Evolutionary conservation across 2,329 filamentous ascomycete genomes (phyloP).

Genomic region (Xenoacremonium recifei): DNA sequence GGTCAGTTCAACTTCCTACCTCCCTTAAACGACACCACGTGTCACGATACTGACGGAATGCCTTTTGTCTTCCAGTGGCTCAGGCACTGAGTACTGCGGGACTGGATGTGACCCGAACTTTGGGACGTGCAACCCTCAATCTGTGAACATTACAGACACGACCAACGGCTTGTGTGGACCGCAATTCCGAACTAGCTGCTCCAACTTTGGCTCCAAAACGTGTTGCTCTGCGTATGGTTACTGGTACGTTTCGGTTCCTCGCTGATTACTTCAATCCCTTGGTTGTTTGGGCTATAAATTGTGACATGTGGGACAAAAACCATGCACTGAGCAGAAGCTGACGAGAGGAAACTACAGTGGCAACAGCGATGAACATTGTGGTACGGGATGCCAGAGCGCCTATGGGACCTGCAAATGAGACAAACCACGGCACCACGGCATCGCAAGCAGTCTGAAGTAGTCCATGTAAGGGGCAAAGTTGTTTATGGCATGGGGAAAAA

Average conservation of each 20-base stretch:
- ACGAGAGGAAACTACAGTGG: slow-evolving; percentile 21
- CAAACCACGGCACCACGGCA: slow-evolving; percentile 1
- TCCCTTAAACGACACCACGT: not conserved
- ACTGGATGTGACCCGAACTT: slow-evolving; percentile 37
- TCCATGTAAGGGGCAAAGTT: too few relatives aligned
- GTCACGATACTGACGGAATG: not conserved
- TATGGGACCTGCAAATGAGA: slow-evolving; percentile 32
- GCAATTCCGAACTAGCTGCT: slow-evolving; percentile 30
- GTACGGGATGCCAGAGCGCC: slow-evolving; percentile 30
- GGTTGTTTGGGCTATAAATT: too few relatives aligned
- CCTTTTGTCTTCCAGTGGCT: slow-evolving; percentile 25
- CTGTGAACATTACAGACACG: slow-evolving; percentile 24
- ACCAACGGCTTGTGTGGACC: slow-evolving; percentile 37
- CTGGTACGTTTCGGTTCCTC: slow-evolving; percentile 27
- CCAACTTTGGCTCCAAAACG: slow-evolving; percentile 29
- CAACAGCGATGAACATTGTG: slow-evolving; percentile 27
- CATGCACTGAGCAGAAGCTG: slow-evolving; percentile 2
- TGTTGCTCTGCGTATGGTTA: slow-evolving; percentile 37
- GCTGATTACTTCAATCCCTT: not conserved
- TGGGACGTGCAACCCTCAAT: slow-evolving; percentile 30
- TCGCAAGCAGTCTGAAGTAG: too few relatives aligned
- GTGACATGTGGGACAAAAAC: too few relatives aligned
- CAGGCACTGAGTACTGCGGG: slow-evolving; percentile 32
- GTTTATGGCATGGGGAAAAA: too few relatives aligned
- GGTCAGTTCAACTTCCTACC: slow-evolving; percentile 25